These are phyloP conservation scores for Candida corydali DNA, from an alignment of 805 yeast species.

Conservation along the genomic window DNA sequence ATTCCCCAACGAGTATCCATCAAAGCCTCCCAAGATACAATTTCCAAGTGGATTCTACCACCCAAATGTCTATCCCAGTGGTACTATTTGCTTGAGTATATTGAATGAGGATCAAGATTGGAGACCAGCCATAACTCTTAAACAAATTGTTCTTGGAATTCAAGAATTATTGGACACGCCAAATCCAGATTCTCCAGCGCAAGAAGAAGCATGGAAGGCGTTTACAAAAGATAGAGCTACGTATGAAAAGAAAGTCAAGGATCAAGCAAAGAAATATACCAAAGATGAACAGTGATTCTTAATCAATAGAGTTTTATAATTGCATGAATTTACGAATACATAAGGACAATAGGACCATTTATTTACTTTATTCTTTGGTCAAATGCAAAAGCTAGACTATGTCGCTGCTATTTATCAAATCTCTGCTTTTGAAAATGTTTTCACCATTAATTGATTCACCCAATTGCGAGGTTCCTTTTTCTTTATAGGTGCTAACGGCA, in stretches of 20 bases:
- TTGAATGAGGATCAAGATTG: slow-evolving; percentile 95
- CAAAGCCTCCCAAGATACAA: slow-evolving; percentile 92
- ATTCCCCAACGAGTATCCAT: slow-evolving; percentile 91
- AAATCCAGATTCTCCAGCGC: slow-evolving; percentile 95
- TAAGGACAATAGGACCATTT: too few species aligned
- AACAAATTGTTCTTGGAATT: slow-evolving; percentile 84
- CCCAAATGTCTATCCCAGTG: slow-evolving; percentile 97
- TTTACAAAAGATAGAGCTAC: slow-evolving; percentile 62
- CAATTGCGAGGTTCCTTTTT: slow-evolving; percentile 77
- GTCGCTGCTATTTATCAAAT: slow-evolving; percentile 40
- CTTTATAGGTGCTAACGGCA: slow-evolving; percentile 95
- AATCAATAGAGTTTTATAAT: not conserved
- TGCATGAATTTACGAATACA: not conserved
- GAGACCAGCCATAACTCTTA: slow-evolving; percentile 94
- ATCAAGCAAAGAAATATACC: slow-evolving; percentile 75
- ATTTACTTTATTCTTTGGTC: not conserved
- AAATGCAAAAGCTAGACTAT: not conserved
- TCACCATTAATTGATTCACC: slow-evolving; percentile 44
- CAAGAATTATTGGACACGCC: slow-evolving; percentile 90
- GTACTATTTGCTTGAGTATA: slow-evolving; percentile 90
- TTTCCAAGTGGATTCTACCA: slow-evolving; percentile 91
- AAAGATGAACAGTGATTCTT: not conserved
- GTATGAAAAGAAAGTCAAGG: slow-evolving; percentile 73
- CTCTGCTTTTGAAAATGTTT: slow-evolving; percentile 43
- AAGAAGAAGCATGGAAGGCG: slow-evolving; percentile 93